Evolutionary conservation across 495 filamentous ascomycete genomes (phyloP).

Genomic region (Daldinia vernicosa): DNA sequence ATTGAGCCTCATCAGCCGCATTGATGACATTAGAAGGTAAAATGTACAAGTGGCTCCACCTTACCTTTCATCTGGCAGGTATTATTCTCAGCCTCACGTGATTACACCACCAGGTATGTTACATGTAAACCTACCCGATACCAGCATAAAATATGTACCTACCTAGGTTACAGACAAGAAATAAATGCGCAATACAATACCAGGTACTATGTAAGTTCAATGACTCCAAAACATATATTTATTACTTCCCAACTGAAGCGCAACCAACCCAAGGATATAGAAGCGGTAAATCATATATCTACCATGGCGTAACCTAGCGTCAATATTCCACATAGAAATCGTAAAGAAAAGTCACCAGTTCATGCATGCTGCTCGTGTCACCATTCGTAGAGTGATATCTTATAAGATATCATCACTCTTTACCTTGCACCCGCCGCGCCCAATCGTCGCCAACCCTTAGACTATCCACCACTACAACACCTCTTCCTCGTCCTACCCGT

Average conservation of each 20-base stretch:
- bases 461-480: constrained; percentile 85
- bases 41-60: no score
- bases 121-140: no score
- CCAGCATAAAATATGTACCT: no score
- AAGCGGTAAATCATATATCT: constrained; percentile 30
- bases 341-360: constrained; percentile 17
- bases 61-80: no score
- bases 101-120: no score
- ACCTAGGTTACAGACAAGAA: no score
- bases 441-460: constrained; percentile 83
- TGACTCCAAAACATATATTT: background rate
- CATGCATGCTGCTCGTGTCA: constrained; percentile 30
- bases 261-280: constrained; percentile 12
- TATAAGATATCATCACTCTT: constrained; percentile 64
- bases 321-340: constrained; percentile 10
- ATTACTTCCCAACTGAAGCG: background rate
- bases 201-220: background rate
- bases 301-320: constrained; percentile 27
- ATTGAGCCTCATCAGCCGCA: constrained; percentile 41
- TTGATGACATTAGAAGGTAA: background rate
- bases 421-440: constrained; percentile 74
- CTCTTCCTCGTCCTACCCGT: constrained; percentile 83
- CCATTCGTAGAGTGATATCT: background rate
- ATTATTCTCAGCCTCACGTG: no score
- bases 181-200: no score